Percentiles rank a stretch among this genome's conserved stretches.
These are phyloP conservation scores for Hemerocallis citrina DNA, from an alignment of 106 monocot species.

Conservation along the genomic window DNA sequence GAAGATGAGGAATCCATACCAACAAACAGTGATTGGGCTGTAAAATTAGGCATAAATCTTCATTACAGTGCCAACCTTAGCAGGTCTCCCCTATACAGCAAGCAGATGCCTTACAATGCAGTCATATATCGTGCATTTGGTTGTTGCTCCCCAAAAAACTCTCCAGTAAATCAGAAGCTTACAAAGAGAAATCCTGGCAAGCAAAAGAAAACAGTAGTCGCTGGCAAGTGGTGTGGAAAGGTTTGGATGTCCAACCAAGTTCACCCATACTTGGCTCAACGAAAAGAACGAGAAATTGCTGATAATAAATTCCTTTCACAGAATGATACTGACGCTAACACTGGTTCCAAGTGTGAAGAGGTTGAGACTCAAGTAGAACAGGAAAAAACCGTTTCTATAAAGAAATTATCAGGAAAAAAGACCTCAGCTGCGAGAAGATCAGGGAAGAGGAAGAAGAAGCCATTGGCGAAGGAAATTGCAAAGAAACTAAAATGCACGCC, in stretches of 20 bases:
- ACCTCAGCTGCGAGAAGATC: conserved; percentile 6
- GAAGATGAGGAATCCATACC: conserved; percentile 82
- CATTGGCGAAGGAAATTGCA: conserved; percentile 7
- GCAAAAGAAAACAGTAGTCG: conserved; percentile 69
- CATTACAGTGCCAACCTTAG: conserved; percentile 81
- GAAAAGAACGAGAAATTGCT: conserved; percentile 15
- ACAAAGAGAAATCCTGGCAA: conserved; percentile 22
- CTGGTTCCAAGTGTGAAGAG: not conserved
- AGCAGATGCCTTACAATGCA: conserved; percentile 92
- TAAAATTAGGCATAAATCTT: conserved; percentile 85
- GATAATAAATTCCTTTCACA: too few relatives aligned
- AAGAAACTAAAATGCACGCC: conserved; percentile 18
- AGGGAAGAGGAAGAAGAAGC: conserved; percentile 27
- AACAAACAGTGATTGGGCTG: conserved; percentile 81
- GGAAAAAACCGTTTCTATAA: not conserved
- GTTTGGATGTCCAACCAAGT: conserved; percentile 99
- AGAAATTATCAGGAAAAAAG: not conserved
- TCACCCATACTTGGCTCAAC: conserved; percentile 54
- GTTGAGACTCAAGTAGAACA: conserved; percentile 10
- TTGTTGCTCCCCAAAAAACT: conserved; percentile 27
- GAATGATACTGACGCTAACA: not conserved
- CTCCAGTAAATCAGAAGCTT: conserved; percentile 19
- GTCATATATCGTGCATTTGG: conserved; percentile 85
- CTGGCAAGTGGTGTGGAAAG: conserved; percentile 96
- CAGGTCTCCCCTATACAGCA: conserved; percentile 82